Evolutionary conservation across 139 green algal genomes (phyloP), one percentile per base, ranked within the genome.

Genomic region (Picochlorum sp.): DNA sequence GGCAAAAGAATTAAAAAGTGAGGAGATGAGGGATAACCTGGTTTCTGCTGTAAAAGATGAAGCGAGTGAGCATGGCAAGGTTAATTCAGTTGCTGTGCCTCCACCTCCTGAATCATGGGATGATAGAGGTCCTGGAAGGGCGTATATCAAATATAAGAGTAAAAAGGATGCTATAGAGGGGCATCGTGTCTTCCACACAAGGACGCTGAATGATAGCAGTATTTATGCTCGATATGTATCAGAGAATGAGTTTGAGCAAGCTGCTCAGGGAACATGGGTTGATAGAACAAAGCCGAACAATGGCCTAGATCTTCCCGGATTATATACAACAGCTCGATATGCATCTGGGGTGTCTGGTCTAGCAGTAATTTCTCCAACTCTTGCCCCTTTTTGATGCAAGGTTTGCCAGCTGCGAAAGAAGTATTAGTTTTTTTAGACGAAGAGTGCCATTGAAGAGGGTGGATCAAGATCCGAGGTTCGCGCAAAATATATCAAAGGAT

Each of bases 11-110:
- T 68, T 91, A 49, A 70, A 71, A 2, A 63, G 77, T 26, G 47
- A 54, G 2, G 28, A 67, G 61, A 54, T 66, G 68, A 32, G 41
- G 32, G 63, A 78, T 6, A 65, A 65, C 18, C 30, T 92, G 58
- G 62, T 76, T 45, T 82, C 91, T 44, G 86, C 91, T 57, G 81
- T 92, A 52, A 61, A 70, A 9, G 68, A 81, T 37, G 87, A 94
- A 75, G 74, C 70, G 3, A 49, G 65, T 44, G 80, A 85, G 69
- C 83, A 82, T 64, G 80, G 82, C 49, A 66, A 49, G 14, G 74
- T 92, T 58, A 20, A 76, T 26, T 82, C 64, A 15, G 61, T 92
- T 41, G 70, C 67, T 5, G 77, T 86, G 49, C 82, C 85, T 20
- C 24, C 69, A 8, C 85, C 87, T 9, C 79, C 82, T 2, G 13